Conservation (phyloP, 176 grass and related monocot species). For the Aechmea fasciata region DNA sequence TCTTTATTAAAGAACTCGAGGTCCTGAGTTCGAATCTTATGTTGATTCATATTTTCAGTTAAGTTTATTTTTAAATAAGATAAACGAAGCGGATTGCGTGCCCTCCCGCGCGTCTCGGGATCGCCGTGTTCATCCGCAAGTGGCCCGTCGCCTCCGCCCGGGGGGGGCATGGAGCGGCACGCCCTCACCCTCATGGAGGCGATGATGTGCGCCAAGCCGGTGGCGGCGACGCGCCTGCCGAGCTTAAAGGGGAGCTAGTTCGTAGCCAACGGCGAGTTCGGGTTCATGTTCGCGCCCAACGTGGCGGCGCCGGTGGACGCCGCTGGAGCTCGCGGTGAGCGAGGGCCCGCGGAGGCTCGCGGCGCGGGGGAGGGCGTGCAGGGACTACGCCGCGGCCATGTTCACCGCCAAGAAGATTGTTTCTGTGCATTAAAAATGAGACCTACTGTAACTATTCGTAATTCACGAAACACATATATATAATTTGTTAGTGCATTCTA, state of each 20-base stretch:
- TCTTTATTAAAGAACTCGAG: too few relatives aligned
- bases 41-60: too few relatives aligned
- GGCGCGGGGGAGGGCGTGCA: conserved; percentile 50
- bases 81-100: too few relatives aligned
- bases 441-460: conserved; percentile 52
- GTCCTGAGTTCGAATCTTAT: too few relatives aligned
- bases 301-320: conserved; percentile 65
- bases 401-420: conserved; percentile 79
- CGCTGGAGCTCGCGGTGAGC: conserved; percentile 55
- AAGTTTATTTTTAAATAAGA: too few relatives aligned
- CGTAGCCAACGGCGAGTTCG: conserved; percentile 79
- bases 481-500: too few relatives aligned
- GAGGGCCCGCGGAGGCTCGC: conserved; percentile 52
- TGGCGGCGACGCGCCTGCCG: conserved; percentile 66
- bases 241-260: conserved; percentile 60
- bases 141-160: too few relatives aligned
- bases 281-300: conserved; percentile 86
- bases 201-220: conserved; percentile 91
- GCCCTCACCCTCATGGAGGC: conserved; percentile 96
- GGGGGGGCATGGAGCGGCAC: too few relatives aligned
- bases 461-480: too few relatives aligned
- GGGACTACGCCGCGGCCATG: conserved; percentile 67
- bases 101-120: too few relatives aligned
- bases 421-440: conserved; percentile 60
- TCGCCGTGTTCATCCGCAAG: too few relatives aligned